A percentile compares a stretch with the other conserved stretches of the same genome.
phyloP scores from a whole-genome alignment of 108 stramenopile species.

The Chaetoceros tenuissimus region DNA sequence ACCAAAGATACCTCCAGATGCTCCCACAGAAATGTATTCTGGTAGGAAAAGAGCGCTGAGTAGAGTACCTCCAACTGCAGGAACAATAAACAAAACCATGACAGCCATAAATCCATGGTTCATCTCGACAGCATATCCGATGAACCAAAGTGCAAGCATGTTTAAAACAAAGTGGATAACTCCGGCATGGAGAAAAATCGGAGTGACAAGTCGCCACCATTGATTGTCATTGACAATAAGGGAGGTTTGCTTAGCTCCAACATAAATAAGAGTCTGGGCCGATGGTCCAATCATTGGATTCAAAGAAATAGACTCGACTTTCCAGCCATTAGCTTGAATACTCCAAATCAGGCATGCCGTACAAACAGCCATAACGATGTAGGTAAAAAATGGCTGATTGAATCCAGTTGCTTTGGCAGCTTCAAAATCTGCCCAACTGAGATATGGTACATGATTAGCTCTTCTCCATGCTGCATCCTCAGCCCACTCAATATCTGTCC shows the following conservation, averaged over 20 bases:
- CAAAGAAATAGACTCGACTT: slow-evolving; percentile 62
- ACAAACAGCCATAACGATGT: slow-evolving; percentile 50
- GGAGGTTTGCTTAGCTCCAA: slow-evolving; percentile 85
- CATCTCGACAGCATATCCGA: slow-evolving; percentile 84
- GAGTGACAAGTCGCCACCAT: slow-evolving; percentile 69
- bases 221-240: slow-evolving; percentile 82
- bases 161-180: slow-evolving; percentile 89
- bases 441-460: slow-evolving; percentile 57
- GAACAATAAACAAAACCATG: slow-evolving; percentile 55
- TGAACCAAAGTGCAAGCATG: slow-evolving; percentile 84
- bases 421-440: slow-evolving; percentile 78
- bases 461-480: slow-evolving; percentile 83
- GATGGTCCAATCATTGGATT: slow-evolving; percentile 85
- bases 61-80: slow-evolving; percentile 82
- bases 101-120: slow-evolving; percentile 72
- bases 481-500: slow-evolving; percentile 83
- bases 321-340: slow-evolving; percentile 75
- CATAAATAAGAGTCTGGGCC: slow-evolving; percentile 68
- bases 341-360: slow-evolving; percentile 59
- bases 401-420: slow-evolving; percentile 38
- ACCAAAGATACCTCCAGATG: slow-evolving; percentile 89
- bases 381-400: slow-evolving; percentile 74
- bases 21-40: slow-evolving; percentile 85
- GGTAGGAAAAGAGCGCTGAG: slow-evolving; percentile 87
- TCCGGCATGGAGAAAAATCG: slow-evolving; percentile 94